phyloP scores from a whole-genome alignment of 1,284 basidiomycete species.

The Nidula niveotomentosa region DNA sequence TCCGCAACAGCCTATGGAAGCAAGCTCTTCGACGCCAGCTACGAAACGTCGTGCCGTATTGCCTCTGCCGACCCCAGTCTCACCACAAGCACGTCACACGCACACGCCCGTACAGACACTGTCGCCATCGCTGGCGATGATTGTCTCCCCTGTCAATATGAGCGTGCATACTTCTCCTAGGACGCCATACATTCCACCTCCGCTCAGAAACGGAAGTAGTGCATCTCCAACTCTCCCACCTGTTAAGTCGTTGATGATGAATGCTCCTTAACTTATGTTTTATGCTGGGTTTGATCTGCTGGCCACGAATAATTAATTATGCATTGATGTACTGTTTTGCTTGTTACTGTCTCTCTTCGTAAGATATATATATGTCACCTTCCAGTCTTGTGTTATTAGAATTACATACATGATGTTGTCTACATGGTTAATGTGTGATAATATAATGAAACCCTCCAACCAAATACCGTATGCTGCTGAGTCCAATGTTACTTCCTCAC shows the following conservation, averaged over 20 bases:
- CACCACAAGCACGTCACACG: slow-evolving; percentile 1
- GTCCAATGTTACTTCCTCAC: slow-evolving; percentile 29
- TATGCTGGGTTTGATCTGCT: not conserved
- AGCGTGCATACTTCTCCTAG: slow-evolving; percentile 25
- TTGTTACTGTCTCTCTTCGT: not conserved
- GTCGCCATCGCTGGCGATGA: slow-evolving; percentile 34
- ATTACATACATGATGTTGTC: slow-evolving; percentile 4
- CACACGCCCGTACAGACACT: slow-evolving; percentile 24
- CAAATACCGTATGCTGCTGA: not conserved
- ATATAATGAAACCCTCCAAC: not conserved
- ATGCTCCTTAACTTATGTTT: not conserved
- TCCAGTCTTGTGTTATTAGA: not conserved
- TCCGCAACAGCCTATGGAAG: not conserved
- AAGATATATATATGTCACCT: not conserved
- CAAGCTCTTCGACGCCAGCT: not conserved
- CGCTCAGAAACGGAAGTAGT: slow-evolving; percentile 20
- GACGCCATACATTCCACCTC: slow-evolving; percentile 18
- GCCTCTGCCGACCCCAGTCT: slow-evolving; percentile 1
- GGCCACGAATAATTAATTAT: not conserved
- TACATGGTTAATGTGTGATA: slow-evolving; percentile 3
- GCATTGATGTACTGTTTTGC: not conserved
- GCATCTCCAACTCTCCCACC: slow-evolving; percentile 25
- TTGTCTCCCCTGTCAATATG: slow-evolving; percentile 30
- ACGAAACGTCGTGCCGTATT: slow-evolving; percentile 1
- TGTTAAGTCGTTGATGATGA: slow-evolving; percentile 20